Evolutionary conservation across 371 early-diverging fungal species (phyloP).

Genomic region (Smittium mucronatum): DNA sequence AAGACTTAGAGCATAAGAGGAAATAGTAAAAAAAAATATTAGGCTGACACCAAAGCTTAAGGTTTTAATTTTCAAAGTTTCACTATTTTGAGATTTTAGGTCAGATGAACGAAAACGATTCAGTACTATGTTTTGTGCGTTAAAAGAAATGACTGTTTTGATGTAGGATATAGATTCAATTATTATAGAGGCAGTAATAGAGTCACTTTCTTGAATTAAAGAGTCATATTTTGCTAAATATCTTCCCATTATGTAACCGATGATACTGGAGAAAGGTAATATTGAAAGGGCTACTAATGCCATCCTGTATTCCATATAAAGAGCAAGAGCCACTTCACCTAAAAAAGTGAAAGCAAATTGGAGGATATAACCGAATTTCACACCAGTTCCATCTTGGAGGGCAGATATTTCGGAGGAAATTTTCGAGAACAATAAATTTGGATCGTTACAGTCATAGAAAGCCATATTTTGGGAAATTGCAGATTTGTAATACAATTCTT

Average conservation of each 20-base stretch:
- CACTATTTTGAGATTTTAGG: background rate
- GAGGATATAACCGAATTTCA: slow-evolving; percentile 68
- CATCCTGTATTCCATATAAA: background rate
- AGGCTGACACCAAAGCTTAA: background rate
- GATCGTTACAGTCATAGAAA: slow-evolving; percentile 71
- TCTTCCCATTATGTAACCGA: background rate
- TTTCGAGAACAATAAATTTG: slow-evolving; percentile 54
- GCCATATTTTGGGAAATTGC: slow-evolving; percentile 80
- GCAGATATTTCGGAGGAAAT: slow-evolving; percentile 65
- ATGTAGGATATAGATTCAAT: slow-evolving; percentile 7
- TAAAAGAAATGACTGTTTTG: slow-evolving; percentile 11
- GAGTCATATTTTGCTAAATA: background rate
- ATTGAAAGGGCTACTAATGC: background rate
- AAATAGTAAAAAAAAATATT: background rate
- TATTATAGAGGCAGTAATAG: background rate
- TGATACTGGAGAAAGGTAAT: background rate
- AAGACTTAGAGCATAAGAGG: background rate
- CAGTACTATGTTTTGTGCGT: slow-evolving; percentile 24
- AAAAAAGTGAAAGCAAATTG: slow-evolving; percentile 52
- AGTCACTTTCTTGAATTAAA: background rate
- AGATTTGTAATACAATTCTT: slow-evolving; percentile 52
- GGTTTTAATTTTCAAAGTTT: background rate
- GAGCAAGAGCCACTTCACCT: background rate
- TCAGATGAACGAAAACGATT: background rate
- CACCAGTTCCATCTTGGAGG: slow-evolving; percentile 75